Base-by-base conservation (phyloP, 2,329 filamentous ascomycete species). In the Westerdykella aurantiaca region DNA sequence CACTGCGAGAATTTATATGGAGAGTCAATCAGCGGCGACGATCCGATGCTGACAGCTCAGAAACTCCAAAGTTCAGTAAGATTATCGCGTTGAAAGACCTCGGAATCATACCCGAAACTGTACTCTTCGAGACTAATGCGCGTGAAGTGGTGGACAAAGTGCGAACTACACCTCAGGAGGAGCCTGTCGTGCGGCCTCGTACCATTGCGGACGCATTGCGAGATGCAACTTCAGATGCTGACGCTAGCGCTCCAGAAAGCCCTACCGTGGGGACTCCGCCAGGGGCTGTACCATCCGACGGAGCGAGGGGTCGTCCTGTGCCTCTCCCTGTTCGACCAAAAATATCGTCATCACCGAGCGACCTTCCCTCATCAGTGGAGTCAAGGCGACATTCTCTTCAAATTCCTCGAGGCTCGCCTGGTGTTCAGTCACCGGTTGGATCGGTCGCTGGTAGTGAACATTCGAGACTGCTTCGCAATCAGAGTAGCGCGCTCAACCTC, bases 181-280 rank as follows among this genome's bases (percentile, higher is more conserved):
- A 64, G 42, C 53, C 60, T 23, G 56, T 63, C 43, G 51, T 45
- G 25, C 66, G 64, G 31, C 78, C 81, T 5, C 86, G 88, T 53
- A 95, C 89, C 0, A 93, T 97, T 52, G 82, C 87, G 3, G 91
- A 97, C 67, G 93, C 93, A 5, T 73, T 97, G 13, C 74, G 95
- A 23, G 93, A 97, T 66, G 93, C 93, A 6, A 90, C 88, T 70
- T 89, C 86, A 0, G 88, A 93, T 49, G 85, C 91, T 57, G 82
- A 85, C 51, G 73, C 81, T 0, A 67, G 79, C 6, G 70, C 79
- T 34, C 25, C 25, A 29, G 25, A 29, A 12, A 29, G 25, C 25
- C 25, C 25, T 29, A 60, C 64, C 35, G 13, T 14, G 5, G 33
- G 33, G 6, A 16, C 17, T 14, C 33, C 33, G 7, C n/a, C 10